Conservation (phyloP, 2,329 filamentous ascomycete genomes). For the Trichophyton equinum region DNA sequence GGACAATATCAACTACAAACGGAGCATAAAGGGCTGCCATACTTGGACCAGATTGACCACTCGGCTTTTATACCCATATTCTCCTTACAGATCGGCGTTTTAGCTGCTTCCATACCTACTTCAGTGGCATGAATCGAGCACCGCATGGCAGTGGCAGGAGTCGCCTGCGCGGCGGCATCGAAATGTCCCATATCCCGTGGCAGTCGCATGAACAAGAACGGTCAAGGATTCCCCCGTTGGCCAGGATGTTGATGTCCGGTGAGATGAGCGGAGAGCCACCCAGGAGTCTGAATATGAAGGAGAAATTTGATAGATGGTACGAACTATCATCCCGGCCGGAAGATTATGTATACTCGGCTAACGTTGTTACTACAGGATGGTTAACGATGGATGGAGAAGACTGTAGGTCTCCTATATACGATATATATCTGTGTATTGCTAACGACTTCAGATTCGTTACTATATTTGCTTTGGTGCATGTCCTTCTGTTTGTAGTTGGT, state of each 20-base stretch:
- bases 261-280: slow-evolving; percentile 66
- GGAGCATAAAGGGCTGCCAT: neutral
- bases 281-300: slow-evolving; percentile 53
- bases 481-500: slow-evolving; percentile 65
- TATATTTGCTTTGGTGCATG: slow-evolving; percentile 59
- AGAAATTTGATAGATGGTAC: slow-evolving; percentile 62
- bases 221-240: slow-evolving; percentile 70
- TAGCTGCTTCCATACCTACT: neutral
- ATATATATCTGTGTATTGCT: neutral
- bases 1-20: too few relatives aligned
- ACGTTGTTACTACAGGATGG: slow-evolving; percentile 45
- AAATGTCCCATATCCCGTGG: neutral
- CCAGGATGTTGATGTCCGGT: slow-evolving; percentile 68
- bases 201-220: slow-evolving; percentile 39
- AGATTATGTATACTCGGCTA: neutral
- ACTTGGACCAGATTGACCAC: too few relatives aligned
- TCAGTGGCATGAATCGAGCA: neutral
- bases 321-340: neutral
- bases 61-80: too few relatives aligned
- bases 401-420: slow-evolving; percentile 44
- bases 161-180: neutral
- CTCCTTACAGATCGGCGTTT: too few relatives aligned
- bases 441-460: slow-evolving; percentile 57
- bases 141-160: neutral
- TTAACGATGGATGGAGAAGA: slow-evolving; percentile 73